A percentile compares a stretch with the other conserved stretches of the same genome.
Conservation (phyloP, 305 asterid genomes). For the Salvia sclarea region DNA sequence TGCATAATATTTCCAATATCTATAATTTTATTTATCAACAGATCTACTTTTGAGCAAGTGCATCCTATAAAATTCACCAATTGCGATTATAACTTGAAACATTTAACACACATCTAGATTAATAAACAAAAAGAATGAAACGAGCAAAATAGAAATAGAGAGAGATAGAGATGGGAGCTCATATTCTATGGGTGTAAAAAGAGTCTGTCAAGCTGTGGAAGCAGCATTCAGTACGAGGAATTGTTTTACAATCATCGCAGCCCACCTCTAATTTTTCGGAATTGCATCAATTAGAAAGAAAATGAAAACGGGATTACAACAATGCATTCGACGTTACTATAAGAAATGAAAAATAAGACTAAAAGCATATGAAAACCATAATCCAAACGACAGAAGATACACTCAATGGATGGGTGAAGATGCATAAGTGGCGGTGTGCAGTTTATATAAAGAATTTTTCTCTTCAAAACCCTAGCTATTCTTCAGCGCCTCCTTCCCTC, state of each 20-base stretch:
- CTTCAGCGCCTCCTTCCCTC: slow-evolving; percentile 1
- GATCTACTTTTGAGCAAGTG: background rate
- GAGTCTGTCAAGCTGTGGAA: slow-evolving; percentile 65
- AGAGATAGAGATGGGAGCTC: slow-evolving; percentile 43
- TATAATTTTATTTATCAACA: too few relatives aligned
- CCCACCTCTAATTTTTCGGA: slow-evolving; percentile 22
- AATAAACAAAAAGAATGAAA: background rate
- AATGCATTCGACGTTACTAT: background rate
- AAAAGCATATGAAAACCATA: background rate
- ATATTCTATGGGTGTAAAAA: slow-evolving; percentile 77
- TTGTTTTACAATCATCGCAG: slow-evolving; percentile 63
- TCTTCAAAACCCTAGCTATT: slow-evolving; percentile 35
- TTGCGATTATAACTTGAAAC: background rate
- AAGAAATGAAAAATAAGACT: background rate
- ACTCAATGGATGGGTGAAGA: background rate
- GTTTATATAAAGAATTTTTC: slow-evolving; percentile 28
- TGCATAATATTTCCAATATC: too few relatives aligned
- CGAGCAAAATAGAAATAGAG: too few relatives aligned
- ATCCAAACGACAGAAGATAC: background rate
- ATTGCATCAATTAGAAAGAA: too few relatives aligned
- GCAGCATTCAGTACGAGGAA: slow-evolving; percentile 78
- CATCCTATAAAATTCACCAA: background rate
- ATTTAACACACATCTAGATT: background rate
- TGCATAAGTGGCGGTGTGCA: background rate
- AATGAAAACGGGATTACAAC: background rate